Evolutionary conservation across 1,284 basidiomycete species (phyloP).

Genomic region (Tylopilus sp.): DNA sequence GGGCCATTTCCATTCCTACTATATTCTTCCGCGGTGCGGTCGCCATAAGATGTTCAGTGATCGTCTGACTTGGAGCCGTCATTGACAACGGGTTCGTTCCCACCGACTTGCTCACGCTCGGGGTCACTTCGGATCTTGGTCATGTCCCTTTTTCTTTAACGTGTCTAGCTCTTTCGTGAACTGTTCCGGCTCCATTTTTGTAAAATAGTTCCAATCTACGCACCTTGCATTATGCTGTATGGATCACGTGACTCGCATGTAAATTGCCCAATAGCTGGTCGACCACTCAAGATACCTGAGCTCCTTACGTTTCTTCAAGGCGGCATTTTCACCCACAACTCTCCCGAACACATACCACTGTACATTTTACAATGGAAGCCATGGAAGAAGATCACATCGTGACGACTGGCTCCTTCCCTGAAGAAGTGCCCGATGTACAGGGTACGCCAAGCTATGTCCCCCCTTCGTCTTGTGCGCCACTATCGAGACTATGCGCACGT

Average conservation of each 20-base stretch:
- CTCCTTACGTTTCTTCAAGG: slow-evolving; percentile 6
- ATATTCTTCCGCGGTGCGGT: no score
- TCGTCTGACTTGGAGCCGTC: no score
- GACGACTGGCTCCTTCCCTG: slow-evolving; percentile 21
- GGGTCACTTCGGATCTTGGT: background rate
- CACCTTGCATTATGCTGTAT: no score
- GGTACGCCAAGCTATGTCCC: slow-evolving; percentile 15
- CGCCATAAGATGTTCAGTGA: no score
- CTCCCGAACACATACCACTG: background rate
- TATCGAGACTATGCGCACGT: background rate
- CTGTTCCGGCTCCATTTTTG: background rate
- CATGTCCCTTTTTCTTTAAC: slow-evolving; percentile 1
- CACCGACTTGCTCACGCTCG: background rate
- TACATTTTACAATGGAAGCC: slow-evolving; percentile 29
- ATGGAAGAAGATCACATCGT: slow-evolving; percentile 37
- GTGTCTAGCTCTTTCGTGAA: background rate
- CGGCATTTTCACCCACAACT: background rate
- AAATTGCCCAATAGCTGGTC: slow-evolving; percentile 1
- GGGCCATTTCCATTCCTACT: no score
- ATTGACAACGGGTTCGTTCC: no score
- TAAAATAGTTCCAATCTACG: no score
- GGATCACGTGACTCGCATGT: slow-evolving; percentile 23
- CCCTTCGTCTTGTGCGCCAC: slow-evolving; percentile 22
- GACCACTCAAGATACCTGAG: slow-evolving; percentile 29
- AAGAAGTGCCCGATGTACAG: slow-evolving; percentile 20